Percentiles rank a stretch among this genome's conserved stretches.
Evolutionary conservation across 441 rosid species (phyloP).

Genomic region (Gossypium aridum): DNA sequence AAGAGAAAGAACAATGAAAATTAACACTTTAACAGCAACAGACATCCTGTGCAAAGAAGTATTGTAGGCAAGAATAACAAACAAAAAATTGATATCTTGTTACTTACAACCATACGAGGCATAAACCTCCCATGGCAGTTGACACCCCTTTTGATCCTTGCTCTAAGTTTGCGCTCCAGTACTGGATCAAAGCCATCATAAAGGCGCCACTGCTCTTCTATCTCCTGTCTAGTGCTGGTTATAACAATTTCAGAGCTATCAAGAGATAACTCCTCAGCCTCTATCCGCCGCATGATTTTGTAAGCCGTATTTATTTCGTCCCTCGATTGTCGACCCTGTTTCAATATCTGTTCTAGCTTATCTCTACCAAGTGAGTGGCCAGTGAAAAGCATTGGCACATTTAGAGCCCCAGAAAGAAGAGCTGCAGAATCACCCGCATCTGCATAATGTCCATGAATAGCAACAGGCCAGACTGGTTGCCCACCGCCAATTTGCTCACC

Average conservation of each 20-base stretch:
- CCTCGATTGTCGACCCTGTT: conserved; percentile 72
- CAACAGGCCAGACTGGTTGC: conserved; percentile 85
- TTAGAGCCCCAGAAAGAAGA: conserved; percentile 87
- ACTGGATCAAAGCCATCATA: conserved; percentile 88
- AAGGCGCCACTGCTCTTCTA: conserved; percentile 91
- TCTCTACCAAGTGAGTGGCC: conserved; percentile 97
- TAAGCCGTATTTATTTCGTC: conserved; percentile 79
- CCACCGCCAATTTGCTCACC: conserved; percentile 75
- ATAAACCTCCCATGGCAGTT: conserved; percentile 87
- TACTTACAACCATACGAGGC: conserved; percentile 92
- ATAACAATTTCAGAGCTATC: conserved; percentile 86
- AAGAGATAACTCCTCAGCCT: conserved; percentile 82
- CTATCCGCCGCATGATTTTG: conserved; percentile 87
- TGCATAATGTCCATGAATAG: conserved; percentile 98
- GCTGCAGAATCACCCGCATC: conserved; percentile 96
- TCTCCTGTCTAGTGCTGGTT: conserved; percentile 92
- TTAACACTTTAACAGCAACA: neutral
- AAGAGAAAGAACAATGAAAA: neutral
- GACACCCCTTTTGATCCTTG: conserved; percentile 80
- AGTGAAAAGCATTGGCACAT: conserved; percentile 95
- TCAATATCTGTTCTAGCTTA: conserved; percentile 80
- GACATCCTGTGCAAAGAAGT: neutral
- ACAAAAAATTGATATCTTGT: neutral
- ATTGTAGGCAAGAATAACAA: neutral
- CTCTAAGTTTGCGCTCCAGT: conserved; percentile 74